Percentiles rank a stretch among this genome's conserved stretches.
phyloP scores from a whole-genome alignment of 1,284 basidiomycete species.

The Tilletiaria anomala region DNA sequence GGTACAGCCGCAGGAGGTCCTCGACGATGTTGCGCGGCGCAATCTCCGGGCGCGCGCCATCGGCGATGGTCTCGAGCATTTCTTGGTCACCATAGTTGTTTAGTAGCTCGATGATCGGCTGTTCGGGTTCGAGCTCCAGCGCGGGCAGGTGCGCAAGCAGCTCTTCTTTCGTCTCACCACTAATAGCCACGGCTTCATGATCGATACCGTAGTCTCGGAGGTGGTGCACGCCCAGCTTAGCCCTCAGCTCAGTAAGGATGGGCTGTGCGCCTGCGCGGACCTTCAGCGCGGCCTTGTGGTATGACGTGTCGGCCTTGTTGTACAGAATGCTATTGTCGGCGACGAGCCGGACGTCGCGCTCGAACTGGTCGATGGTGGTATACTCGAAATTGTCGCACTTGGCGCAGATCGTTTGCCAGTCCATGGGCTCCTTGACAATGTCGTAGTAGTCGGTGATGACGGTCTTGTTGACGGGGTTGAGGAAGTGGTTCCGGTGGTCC shows the following conservation, averaged over 20 bases:
- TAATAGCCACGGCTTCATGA: too few relatives aligned
- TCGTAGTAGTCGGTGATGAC: slow-evolving; percentile 40
- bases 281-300: slow-evolving; percentile 58
- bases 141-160: neutral
- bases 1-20: slow-evolving; percentile 15
- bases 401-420: slow-evolving; percentile 59
- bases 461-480: slow-evolving; percentile 32
- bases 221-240: too few relatives aligned
- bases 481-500: too few relatives aligned
- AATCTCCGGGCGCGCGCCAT: too few relatives aligned
- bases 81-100: neutral
- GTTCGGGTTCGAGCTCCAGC: neutral
- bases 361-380: slow-evolving; percentile 56
- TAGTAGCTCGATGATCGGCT: neutral
- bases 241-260: slow-evolving; percentile 46
- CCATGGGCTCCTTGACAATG: slow-evolving; percentile 51
- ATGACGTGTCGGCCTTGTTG: slow-evolving; percentile 60
- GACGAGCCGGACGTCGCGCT: slow-evolving; percentile 72
- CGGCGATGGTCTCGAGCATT: too few relatives aligned
- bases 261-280: slow-evolving; percentile 52
- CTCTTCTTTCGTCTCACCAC: too few relatives aligned
- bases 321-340: slow-evolving; percentile 73
- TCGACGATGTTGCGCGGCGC: slow-evolving; percentile 19
- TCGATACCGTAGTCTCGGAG: too few relatives aligned
- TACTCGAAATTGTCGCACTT: slow-evolving; percentile 60